Conservation (phyloP, 352 stramenopile species). For the Pythium rishiriense region DNA sequence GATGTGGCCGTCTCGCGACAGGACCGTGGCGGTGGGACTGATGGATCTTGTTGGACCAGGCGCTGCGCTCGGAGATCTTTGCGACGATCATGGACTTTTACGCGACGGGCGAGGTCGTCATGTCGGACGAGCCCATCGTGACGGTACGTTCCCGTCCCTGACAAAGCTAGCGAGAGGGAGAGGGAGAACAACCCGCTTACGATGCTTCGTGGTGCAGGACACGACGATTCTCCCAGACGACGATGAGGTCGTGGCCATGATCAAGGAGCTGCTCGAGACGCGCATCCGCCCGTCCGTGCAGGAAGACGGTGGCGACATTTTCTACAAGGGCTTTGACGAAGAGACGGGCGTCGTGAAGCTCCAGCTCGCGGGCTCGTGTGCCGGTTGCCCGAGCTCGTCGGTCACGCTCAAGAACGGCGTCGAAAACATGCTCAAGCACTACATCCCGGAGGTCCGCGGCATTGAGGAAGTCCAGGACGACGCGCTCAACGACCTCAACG, state of each 20-base stretch:
- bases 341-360: slow-evolving; percentile 90
- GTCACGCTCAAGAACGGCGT: slow-evolving; percentile 99
- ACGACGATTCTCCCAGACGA: slow-evolving; percentile 96
- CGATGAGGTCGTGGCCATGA: slow-evolving; percentile 98
- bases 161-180: too few relatives aligned
- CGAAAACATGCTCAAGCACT: slow-evolving; percentile 99
- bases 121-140: slow-evolving; percentile 86
- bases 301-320: slow-evolving; percentile 99
- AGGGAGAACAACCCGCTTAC: too few relatives aligned
- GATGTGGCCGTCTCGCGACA: not conserved
- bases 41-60: slow-evolving; percentile 35
- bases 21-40: not conserved
- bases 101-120: slow-evolving; percentile 82
- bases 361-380: slow-evolving; percentile 95
- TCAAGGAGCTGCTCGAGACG: slow-evolving; percentile 99
- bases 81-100: slow-evolving; percentile 98
- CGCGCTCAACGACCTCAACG: slow-evolving; percentile 71
- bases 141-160: slow-evolving; percentile 41
- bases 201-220: slow-evolving; percentile 40
- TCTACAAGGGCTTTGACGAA: slow-evolving; percentile 96
- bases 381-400: slow-evolving; percentile 95
- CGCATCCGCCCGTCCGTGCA: slow-evolving; percentile 98
- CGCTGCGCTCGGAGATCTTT: slow-evolving; percentile 93
- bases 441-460: slow-evolving; percentile 97
- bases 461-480: slow-evolving; percentile 85